These are phyloP conservation scores for Ochromonas danica DNA, from an alignment of 108 stramenopile genomes.

Conservation along the genomic window DNA sequence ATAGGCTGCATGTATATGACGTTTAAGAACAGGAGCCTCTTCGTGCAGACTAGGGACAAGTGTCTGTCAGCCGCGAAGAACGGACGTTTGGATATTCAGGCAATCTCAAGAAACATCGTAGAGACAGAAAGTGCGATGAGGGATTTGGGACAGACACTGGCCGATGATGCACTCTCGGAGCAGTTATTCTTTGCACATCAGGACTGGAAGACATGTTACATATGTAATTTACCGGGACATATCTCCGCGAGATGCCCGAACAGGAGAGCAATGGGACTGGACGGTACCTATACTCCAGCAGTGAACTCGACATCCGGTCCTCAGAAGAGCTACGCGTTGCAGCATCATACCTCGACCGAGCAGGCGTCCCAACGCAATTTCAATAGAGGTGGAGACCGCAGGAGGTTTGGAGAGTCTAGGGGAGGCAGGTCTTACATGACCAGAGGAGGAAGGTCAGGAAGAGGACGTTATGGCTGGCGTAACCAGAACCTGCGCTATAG, in stretches of 20 bases:
- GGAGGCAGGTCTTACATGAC: conserved; percentile 13
- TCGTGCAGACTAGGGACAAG: conserved; percentile 5
- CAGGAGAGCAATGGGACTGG: conserved; percentile 13
- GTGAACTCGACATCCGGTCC: conserved; percentile 9
- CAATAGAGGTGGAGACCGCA: conserved; percentile 13
- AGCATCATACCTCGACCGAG: conserved; percentile 13
- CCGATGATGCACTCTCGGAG: conserved; percentile 13
- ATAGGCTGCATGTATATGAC: conserved; percentile 15
- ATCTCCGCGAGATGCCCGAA: conserved; percentile 13
- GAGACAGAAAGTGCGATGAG: conserved; percentile 14
- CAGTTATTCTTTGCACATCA: conserved; percentile 16
- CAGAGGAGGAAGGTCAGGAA: conserved; percentile 13
- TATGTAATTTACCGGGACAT: conserved; percentile 10
- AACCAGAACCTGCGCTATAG: conserved; percentile 14
- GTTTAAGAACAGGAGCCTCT: conserved; percentile 6
- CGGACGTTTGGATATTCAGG: conserved; percentile 14
- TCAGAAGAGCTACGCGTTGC: conserved; percentile 13
- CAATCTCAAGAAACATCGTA: conserved; percentile 16
- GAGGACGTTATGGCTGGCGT: conserved; percentile 13
- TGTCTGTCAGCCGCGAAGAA: conserved; percentile 13
- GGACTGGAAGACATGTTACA: conserved; percentile 15
- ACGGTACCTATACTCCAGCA: conserved; percentile 14
- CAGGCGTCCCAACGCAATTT: conserved; percentile 9
- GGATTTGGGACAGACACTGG: conserved; percentile 1
- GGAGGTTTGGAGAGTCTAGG: conserved; percentile 13